phyloP scores from a whole-genome alignment of 306 rosid genomes.

The Luffa aegyptiaca region DNA sequence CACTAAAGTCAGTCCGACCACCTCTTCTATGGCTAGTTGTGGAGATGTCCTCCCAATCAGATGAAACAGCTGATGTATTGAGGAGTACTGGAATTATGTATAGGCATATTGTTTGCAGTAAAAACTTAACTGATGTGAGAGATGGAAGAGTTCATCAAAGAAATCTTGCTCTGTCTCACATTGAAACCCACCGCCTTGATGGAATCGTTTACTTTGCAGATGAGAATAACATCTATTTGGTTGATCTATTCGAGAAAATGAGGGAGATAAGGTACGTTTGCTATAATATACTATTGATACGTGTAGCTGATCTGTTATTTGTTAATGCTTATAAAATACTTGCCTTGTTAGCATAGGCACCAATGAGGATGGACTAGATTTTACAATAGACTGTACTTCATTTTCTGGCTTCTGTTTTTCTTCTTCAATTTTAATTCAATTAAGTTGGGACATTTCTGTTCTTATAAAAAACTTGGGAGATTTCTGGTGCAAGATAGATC shows the following conservation, averaged over 20 bases:
- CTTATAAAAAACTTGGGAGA: not conserved
- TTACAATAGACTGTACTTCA: not conserved
- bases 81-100: constrained; percentile 69
- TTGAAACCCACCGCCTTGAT: constrained; percentile 79
- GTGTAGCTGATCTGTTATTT: not conserved
- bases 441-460: not conserved
- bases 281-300: not conserved
- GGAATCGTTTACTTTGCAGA: constrained; percentile 88
- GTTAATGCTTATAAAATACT: not conserved
- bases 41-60: constrained; percentile 73
- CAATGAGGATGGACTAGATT: not conserved
- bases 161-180: constrained; percentile 64
- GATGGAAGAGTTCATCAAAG: constrained; percentile 52
- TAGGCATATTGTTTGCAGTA: constrained; percentile 67
- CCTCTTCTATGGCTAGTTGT: constrained; percentile 87
- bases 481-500: not conserved
- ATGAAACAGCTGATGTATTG: constrained; percentile 62
- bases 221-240: constrained; percentile 46
- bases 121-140: constrained; percentile 40
- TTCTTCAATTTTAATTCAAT: not conserved
- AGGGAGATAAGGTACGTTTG: constrained; percentile 67
- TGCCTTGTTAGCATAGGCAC: not conserved
- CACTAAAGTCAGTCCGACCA: constrained; percentile 43
- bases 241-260: constrained; percentile 62
- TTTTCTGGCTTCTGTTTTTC: not conserved